These are phyloP conservation scores for Berberis thunbergii DNA, from an alignment of 164 flowering plant genomes.

Conservation along the genomic window DNA sequence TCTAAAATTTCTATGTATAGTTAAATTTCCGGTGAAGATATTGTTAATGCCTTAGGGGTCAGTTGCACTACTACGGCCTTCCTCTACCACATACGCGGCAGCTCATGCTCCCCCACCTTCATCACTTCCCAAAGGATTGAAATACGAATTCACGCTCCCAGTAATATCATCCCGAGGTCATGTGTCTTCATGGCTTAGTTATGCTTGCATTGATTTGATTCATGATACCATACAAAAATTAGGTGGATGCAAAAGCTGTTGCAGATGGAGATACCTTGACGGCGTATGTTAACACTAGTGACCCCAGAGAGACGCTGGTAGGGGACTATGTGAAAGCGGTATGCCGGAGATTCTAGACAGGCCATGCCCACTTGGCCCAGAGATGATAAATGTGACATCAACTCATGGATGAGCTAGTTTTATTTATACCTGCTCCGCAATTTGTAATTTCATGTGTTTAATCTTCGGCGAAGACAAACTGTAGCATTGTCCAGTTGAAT, in stretches of 20 bases:
- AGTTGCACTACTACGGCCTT: constrained; percentile 68
- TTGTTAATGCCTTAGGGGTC: constrained; percentile 31
- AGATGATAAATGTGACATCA: no score
- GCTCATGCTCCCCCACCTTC: constrained; percentile 25
- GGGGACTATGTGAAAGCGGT: constrained; percentile 53
- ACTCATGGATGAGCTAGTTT: no score
- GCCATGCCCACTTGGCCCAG: no score
- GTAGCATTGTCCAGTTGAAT: no score
- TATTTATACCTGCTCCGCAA: no score
- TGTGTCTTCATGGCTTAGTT: no score
- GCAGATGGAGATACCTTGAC: constrained; percentile 86
- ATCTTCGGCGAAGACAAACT: no score
- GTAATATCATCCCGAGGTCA: constrained; percentile 23
- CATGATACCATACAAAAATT: neutral
- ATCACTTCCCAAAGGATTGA: constrained; percentile 40
- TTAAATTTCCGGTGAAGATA: neutral
- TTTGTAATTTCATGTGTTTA: no score
- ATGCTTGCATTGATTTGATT: neutral
- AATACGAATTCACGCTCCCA: constrained; percentile 60
- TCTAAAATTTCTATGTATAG: no score
- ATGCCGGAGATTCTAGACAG: constrained; percentile 16
- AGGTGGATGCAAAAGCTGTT: constrained; percentile 78
- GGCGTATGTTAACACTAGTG: constrained; percentile 57
- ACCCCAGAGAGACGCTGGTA: constrained; percentile 49
- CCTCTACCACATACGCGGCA: constrained; percentile 42